Percentiles rank a stretch among this genome's conserved stretches.
These are phyloP conservation scores for Peniophora sp. DNA, from an alignment of 1,284 basidiomycete species.

Conservation along the genomic window DNA sequence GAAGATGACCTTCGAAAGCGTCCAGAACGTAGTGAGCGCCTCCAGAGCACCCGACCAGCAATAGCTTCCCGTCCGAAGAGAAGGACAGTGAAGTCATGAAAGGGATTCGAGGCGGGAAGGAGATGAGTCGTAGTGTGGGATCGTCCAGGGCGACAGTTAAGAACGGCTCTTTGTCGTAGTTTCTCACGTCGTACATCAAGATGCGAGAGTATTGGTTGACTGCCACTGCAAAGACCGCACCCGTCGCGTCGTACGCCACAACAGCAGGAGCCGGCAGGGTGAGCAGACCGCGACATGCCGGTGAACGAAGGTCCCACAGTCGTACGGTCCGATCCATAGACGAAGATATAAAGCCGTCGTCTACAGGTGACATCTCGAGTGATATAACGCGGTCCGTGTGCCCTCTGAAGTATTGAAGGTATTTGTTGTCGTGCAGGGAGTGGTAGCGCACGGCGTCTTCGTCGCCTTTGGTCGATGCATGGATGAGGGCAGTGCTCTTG, in stretches of 20 bases:
- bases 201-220: constrained; percentile 83
- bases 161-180: constrained; percentile 92
- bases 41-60: constrained; percentile 90
- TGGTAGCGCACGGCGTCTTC: constrained; percentile 95
- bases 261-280: constrained; percentile 70
- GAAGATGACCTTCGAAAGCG: constrained; percentile 74
- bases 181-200: constrained; percentile 81
- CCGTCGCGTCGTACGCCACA: constrained; percentile 86
- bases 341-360: constrained; percentile 94
- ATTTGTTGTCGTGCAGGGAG: constrained; percentile 93
- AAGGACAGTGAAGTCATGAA: constrained; percentile 90
- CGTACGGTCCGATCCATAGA: constrained; percentile 94
- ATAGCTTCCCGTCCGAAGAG: constrained; percentile 82
- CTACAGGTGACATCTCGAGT: constrained; percentile 85
- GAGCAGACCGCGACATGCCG: constrained; percentile 68
- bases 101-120: constrained; percentile 81
- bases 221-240: constrained; percentile 89
- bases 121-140: constrained; percentile 60
- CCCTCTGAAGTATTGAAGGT: constrained; percentile 91
- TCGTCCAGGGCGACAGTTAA: constrained; percentile 77
- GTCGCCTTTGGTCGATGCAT: constrained; percentile 94
- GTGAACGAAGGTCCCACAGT: constrained; percentile 88
- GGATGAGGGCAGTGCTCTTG: constrained; percentile 75
- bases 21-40: constrained; percentile 91
- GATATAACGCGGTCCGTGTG: constrained; percentile 88